Percentiles rank a stretch among this genome's conserved stretches.
These are phyloP conservation scores for Nicotiana otophora DNA, from an alignment of 257 asterid genomes.

Conservation along the genomic window DNA sequence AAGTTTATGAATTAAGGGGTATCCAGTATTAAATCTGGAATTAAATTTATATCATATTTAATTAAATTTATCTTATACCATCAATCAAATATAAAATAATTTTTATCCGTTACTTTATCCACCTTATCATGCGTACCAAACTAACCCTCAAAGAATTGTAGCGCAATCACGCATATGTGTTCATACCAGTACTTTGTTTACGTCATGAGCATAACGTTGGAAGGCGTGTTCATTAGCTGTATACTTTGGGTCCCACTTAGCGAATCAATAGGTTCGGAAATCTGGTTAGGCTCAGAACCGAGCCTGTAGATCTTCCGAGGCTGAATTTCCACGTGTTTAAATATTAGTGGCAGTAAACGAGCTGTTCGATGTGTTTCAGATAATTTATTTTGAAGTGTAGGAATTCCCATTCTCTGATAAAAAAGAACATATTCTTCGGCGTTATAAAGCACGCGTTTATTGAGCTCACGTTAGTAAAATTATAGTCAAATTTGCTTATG, in stretches of 20 bases:
- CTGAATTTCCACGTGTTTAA: conserved; percentile 11
- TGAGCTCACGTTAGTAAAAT: too few species aligned
- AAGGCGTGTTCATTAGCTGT: background rate
- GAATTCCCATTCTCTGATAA: conserved; percentile 21
- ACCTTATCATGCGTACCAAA: too few species aligned
- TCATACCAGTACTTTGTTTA: background rate
- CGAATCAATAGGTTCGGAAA: conserved; percentile 9
- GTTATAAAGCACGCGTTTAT: too few species aligned
- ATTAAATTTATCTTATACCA: too few species aligned
- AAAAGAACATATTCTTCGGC: background rate
- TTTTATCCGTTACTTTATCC: too few species aligned
- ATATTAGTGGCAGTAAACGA: background rate
- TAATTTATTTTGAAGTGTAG: background rate
- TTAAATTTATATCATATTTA: too few species aligned
- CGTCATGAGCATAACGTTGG: conserved; percentile 18
- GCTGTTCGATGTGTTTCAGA: background rate
- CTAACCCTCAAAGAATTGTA: too few species aligned
- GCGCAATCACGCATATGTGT: background rate
- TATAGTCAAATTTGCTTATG: too few species aligned
- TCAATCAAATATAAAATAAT: too few species aligned
- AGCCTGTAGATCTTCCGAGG: conserved; percentile 40
- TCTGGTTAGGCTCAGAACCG: conserved; percentile 6
- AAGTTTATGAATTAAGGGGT: too few species aligned
- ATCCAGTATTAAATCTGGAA: too few species aligned
- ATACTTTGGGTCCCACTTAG: conserved; percentile 14